Conservation (phyloP, 371 early-diverging fungal genomes). For the Haplosporangium sp. region DNA sequence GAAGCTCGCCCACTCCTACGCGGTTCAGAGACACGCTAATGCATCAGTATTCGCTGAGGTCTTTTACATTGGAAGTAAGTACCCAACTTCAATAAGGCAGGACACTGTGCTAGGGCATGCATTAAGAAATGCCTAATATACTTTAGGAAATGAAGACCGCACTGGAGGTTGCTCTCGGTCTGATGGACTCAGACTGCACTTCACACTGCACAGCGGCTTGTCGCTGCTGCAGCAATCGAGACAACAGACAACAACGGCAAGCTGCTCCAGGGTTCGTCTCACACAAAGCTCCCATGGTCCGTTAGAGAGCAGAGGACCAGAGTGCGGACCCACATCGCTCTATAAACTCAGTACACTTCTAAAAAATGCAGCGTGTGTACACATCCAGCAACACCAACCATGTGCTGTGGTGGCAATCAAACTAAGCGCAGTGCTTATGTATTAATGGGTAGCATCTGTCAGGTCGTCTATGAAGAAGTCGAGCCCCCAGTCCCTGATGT, state of each 20-base stretch:
- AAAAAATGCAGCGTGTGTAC: neutral
- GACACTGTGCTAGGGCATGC: too few species aligned
- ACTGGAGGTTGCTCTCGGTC: too few species aligned
- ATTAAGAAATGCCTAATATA: too few species aligned
- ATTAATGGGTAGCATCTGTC: neutral
- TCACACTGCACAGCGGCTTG: neutral
- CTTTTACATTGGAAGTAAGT: too few species aligned
- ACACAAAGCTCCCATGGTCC: neutral
- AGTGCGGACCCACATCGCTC: neutral
- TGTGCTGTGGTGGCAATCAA: neutral
- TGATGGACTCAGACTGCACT: neutral
- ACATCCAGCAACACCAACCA: too few species aligned
- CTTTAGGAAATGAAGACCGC: too few species aligned
- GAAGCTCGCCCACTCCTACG: neutral
- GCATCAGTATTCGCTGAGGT: too few species aligned
- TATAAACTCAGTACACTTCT: neutral
- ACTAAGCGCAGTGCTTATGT: conserved; percentile 2
- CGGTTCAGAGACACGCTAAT: neutral
- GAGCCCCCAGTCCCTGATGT: neutral
- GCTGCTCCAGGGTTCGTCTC: neutral
- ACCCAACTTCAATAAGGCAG: too few species aligned
- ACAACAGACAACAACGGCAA: neutral
- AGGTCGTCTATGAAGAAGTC: conserved; percentile 1
- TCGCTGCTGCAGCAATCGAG: too few species aligned
- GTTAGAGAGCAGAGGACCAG: neutral